These are phyloP conservation scores for Ceraceosorus guamensis DNA, from an alignment of 1,284 basidiomycete species.

Conservation along the genomic window DNA sequence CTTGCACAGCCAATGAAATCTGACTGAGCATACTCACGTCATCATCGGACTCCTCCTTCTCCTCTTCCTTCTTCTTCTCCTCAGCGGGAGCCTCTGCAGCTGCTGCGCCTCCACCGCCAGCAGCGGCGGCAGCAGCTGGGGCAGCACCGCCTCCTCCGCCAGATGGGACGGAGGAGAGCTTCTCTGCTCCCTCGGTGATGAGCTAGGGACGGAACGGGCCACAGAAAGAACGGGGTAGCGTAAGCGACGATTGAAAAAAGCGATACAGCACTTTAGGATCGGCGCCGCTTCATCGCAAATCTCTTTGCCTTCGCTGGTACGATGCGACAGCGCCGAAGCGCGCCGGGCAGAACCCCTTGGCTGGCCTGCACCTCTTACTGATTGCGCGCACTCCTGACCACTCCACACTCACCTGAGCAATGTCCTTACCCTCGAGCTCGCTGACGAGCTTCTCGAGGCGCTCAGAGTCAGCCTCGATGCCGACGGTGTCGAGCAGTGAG, in stretches of 20 bases:
- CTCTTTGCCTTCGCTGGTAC: too few relatives aligned
- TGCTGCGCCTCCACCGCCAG: constrained; percentile 59
- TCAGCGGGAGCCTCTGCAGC: constrained; percentile 60
- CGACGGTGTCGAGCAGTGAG: constrained; percentile 76
- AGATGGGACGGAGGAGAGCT: constrained; percentile 78
- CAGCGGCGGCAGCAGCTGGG: constrained; percentile 43
- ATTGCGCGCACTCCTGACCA: too few relatives aligned
- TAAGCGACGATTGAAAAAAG: too few relatives aligned
- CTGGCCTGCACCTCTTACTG: too few relatives aligned
- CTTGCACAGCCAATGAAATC: not conserved
- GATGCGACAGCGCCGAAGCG: too few relatives aligned
- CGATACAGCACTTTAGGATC: too few relatives aligned
- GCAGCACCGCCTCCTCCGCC: constrained; percentile 43
- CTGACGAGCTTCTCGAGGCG: constrained; percentile 78
- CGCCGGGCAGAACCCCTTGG: too few relatives aligned
- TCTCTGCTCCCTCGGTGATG: constrained; percentile 83
- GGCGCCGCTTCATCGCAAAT: too few relatives aligned
- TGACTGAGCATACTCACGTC: constrained; percentile 8
- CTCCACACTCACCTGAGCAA: constrained; percentile 61
- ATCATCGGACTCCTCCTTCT: constrained; percentile 45
- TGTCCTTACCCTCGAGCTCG: constrained; percentile 86
- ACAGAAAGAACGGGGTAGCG: too few relatives aligned
- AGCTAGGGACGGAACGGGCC: constrained; percentile 53
- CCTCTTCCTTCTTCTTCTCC: constrained; percentile 48
- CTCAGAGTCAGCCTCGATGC: constrained; percentile 75